Evolutionary conservation across 345 rosid species (phyloP).

Genomic region (Gossypium stocksii): DNA sequence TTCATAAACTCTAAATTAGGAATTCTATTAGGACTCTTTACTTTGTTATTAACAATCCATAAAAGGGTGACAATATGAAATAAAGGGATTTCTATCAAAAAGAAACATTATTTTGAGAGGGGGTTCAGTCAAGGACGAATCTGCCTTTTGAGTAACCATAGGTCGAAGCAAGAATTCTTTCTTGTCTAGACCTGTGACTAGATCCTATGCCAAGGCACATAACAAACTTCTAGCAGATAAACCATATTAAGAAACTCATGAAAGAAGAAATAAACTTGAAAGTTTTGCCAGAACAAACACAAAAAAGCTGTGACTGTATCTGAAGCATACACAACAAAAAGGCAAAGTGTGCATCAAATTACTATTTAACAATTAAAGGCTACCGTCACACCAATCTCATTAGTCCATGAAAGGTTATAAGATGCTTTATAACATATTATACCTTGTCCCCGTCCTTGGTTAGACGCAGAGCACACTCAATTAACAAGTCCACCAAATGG

Average conservation of each 20-base stretch:
- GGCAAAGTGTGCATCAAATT: background rate
- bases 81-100: too few relatives aligned
- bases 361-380: background rate
- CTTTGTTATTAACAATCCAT: too few relatives aligned
- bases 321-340: background rate
- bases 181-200: too few relatives aligned
- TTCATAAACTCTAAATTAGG: too few relatives aligned
- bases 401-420: background rate
- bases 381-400: background rate
- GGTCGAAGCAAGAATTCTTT: too few relatives aligned
- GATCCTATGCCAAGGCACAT: too few relatives aligned
- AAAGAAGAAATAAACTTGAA: background rate
- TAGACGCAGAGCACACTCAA: slow-evolving; percentile 70
- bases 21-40: too few relatives aligned
- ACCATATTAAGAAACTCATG: background rate
- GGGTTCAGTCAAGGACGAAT: too few relatives aligned
- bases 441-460: slow-evolving; percentile 94
- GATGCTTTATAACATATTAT: slow-evolving; percentile 16
- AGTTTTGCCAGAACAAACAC: background rate
- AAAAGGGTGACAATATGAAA: too few relatives aligned
- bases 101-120: too few relatives aligned
- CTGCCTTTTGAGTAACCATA: too few relatives aligned
- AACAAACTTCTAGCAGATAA: background rate
- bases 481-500: slow-evolving; percentile 34
- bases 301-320: background rate